Base-by-base conservation (phyloP, 257 asterid species). In the Ligustrum vulgare region DNA sequence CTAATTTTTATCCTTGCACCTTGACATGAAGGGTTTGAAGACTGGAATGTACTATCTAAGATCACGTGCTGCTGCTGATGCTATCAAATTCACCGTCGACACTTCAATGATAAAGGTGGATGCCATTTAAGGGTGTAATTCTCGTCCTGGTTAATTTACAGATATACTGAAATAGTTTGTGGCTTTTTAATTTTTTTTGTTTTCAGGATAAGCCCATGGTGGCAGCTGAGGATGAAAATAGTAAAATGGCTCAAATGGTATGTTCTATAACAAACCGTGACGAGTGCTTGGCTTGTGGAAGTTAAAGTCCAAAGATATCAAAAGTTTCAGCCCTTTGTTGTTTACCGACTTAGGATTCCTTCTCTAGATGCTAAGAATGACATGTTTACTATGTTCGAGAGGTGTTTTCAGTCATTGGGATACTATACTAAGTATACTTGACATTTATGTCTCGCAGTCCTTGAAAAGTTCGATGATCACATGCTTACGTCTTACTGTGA, bases 221-320 rank as follows among this genome's bases (percentile, higher is more conserved):
- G 22, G 86, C 35, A 16, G 86, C 54, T 2, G 95, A 84, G 0
- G 93, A 89, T 34, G 93, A 84, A 23, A 77, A 73, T 33, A 72
- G 87, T 2, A 87, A 89, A 86, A 88, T 92, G 85, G 91, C 98
- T 8, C 88, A 92, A 77, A 82, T 94, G 89, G 94, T 86, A 16
- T 94, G 98, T 81, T 89, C 98, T 20, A 79, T 94, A 51, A 82
- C 85, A 3, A 94, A 92, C 82, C 89, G 97, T 0, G 98, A 94
- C 0, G 98, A 94, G 2, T 94, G 98, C 85, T 37, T 90, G 76
- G 85, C 96, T 10, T 94, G 98, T 76, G 98, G 98, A 78, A 94
- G 98, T 75, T 94, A 81, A 37, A 77, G 67, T 2, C 37, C 16
- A 0, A 36, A 1, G 10, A 37, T 2, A 28, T 23, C 15, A 13